Percentiles rank a stretch among this genome's conserved stretches.
Evolutionary conservation across 2,329 filamentous ascomycete species (phyloP).

Genomic region (Aspergillus ochraceus): DNA sequence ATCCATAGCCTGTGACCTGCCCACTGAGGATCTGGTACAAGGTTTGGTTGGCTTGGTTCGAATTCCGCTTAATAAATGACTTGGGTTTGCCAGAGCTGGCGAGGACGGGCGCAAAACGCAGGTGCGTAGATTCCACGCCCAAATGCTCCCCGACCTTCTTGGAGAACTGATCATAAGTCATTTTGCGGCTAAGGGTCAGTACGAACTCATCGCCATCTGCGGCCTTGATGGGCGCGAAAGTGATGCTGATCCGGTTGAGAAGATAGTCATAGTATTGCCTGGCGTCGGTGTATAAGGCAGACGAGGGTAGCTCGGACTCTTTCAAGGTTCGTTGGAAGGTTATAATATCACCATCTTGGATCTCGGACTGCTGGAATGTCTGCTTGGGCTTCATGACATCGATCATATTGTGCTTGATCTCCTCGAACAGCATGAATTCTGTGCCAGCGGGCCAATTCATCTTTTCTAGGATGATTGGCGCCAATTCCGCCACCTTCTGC

Average conservation of each 20-base stretch:
- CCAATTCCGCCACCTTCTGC: conserved; percentile 83
- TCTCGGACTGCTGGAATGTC: conserved; percentile 84
- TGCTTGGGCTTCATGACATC: conserved; percentile 90
- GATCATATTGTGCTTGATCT: conserved; percentile 98
- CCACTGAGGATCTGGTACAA: conserved; percentile 76
- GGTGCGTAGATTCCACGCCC: conserved; percentile 75
- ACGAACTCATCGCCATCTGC: conserved; percentile 66
- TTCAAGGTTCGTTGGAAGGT: conserved; percentile 76
- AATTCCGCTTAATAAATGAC: conserved; percentile 70
- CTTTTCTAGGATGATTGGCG: conserved; percentile 71
- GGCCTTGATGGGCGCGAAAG: conserved; percentile 66
- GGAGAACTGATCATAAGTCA: conserved; percentile 83
- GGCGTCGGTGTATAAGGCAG: conserved; percentile 63
- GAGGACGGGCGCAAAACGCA: conserved; percentile 89
- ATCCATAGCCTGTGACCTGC: conserved; percentile 69
- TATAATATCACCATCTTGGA: conserved; percentile 95
- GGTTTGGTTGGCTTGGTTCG: conserved; percentile 67
- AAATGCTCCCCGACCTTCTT: conserved; percentile 79
- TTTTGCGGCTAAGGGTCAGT: conserved; percentile 79
- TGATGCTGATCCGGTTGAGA: conserved; percentile 75
- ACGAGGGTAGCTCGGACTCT: conserved; percentile 39
- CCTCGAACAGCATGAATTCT: conserved; percentile 77
- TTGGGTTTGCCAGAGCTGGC: conserved; percentile 75
- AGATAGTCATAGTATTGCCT: conserved; percentile 92
- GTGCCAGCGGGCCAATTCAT: conserved; percentile 85